phyloP scores from a whole-genome alignment of 1,139 yeast species.

The Ashbya aceris region DNA sequence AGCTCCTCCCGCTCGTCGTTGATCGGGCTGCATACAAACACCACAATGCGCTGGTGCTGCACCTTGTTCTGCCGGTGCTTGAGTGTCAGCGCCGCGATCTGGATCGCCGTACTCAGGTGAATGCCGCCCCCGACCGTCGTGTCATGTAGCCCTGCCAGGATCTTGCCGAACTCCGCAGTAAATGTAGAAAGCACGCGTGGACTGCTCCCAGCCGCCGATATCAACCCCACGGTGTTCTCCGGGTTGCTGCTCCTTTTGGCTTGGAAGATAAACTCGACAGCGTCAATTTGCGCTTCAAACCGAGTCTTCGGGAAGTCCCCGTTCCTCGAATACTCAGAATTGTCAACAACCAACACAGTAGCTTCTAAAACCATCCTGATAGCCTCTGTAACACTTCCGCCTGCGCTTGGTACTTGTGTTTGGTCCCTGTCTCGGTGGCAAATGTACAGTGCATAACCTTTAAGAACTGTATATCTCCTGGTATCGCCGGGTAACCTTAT shows the following conservation, averaged over 20 bases:
- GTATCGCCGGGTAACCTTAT: slow-evolving; percentile 1
- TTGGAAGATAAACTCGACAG: slow-evolving; percentile 83
- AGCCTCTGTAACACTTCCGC: background rate
- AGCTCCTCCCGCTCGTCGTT: slow-evolving; percentile 51
- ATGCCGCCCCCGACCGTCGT: slow-evolving; percentile 62
- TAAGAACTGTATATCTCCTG: background rate
- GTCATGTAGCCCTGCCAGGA: slow-evolving; percentile 80
- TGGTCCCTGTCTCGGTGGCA: slow-evolving; percentile 4
- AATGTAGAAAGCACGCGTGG: slow-evolving; percentile 83
- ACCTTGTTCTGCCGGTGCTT: slow-evolving; percentile 93
- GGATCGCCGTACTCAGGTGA: slow-evolving; percentile 77
- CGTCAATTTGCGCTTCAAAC: slow-evolving; percentile 86
- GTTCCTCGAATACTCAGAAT: slow-evolving; percentile 91
- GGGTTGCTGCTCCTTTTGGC: slow-evolving; percentile 84
- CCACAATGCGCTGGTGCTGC: slow-evolving; percentile 83
- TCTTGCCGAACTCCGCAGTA: slow-evolving; percentile 80
- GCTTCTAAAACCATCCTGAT: slow-evolving; percentile 82
- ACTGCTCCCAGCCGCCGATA: slow-evolving; percentile 79
- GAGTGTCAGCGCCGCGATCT: slow-evolving; percentile 93
- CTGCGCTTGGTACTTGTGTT: background rate
- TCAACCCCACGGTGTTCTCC: slow-evolving; percentile 85
- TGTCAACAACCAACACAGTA: slow-evolving; percentile 89
- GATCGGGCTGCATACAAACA: slow-evolving; percentile 85
- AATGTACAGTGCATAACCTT: background rate
- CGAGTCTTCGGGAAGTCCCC: slow-evolving; percentile 89